Percentiles rank a stretch among this genome's conserved stretches.
Conservation (phyloP, 805 yeast species). For the Metschnikowia corniflorae region DNA sequence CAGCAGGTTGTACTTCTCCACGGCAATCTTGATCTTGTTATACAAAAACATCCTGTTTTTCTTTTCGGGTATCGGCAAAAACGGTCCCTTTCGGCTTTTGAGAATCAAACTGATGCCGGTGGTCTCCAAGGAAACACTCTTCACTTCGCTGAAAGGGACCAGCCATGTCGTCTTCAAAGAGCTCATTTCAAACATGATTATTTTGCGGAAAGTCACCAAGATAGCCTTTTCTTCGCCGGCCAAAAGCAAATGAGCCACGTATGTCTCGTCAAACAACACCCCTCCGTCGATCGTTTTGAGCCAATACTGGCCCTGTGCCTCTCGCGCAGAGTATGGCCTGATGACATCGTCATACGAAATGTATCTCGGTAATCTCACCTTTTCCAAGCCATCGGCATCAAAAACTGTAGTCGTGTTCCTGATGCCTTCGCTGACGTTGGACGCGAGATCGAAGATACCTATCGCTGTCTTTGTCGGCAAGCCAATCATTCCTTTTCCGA, state of each 20-base stretch:
- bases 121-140: constrained; percentile 68
- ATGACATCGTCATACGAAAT: constrained; percentile 68
- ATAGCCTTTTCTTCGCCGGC: constrained; percentile 79
- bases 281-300: constrained; percentile 83
- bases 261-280: constrained; percentile 61
- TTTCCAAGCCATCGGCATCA: constrained; percentile 71
- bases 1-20: constrained; percentile 68
- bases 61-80: constrained; percentile 75
- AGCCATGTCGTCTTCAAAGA: constrained; percentile 67
- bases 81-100: constrained; percentile 45
- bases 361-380: constrained; percentile 78
- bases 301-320: constrained; percentile 94
- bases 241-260: constrained; percentile 80
- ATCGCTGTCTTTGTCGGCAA: constrained; percentile 95
- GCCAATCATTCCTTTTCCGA: constrained; percentile 94
- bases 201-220: constrained; percentile 67
- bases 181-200: constrained; percentile 64
- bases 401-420: constrained; percentile 88
- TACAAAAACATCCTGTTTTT: constrained; percentile 64
- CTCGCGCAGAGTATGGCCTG: constrained; percentile 72
- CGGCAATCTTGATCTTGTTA: constrained; percentile 74
- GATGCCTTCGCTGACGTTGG: constrained; percentile 90
- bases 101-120: constrained; percentile 73
- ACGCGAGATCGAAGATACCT: constrained; percentile 89
- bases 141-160: constrained; percentile 59